A percentile compares a stretch with the other conserved stretches of the same genome.
These are phyloP conservation scores for Parachaetomium inaequale DNA, from an alignment of 495 filamentous ascomycete genomes.

Conservation along the genomic window DNA sequence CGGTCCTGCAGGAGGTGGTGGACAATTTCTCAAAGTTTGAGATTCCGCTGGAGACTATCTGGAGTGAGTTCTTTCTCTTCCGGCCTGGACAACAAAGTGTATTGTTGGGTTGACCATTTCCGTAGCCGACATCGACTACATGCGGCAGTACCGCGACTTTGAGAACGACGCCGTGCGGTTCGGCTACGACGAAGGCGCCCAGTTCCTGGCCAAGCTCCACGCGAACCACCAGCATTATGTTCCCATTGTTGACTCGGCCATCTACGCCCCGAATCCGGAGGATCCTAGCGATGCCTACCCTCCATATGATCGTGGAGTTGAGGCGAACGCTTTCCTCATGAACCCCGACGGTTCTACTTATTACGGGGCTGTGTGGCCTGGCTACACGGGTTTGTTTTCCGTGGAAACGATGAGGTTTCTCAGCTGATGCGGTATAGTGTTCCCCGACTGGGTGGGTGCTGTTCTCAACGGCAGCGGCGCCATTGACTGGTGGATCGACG, in stretches of 20 bases:
- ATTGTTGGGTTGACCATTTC: not conserved
- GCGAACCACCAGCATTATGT: constrained; percentile 68
- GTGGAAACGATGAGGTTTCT: too few relatives aligned
- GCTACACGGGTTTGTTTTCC: constrained; percentile 50
- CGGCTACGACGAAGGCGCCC: constrained; percentile 57
- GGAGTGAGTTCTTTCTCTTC: constrained; percentile 38
- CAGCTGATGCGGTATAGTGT: constrained; percentile 39
- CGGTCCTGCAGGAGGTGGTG: constrained; percentile 70
- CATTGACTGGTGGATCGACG: constrained; percentile 67
- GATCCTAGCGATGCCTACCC: constrained; percentile 69
- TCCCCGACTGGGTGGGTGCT: constrained; percentile 55
- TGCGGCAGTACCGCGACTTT: constrained; percentile 65
- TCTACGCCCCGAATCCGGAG: constrained; percentile 71
- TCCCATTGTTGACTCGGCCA: constrained; percentile 79
- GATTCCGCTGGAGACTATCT: constrained; percentile 81
- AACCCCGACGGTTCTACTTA: constrained; percentile 68
- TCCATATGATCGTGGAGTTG: constrained; percentile 64
- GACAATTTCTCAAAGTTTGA: constrained; percentile 65
- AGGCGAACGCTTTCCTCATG: constrained; percentile 63
- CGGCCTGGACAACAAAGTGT: constrained; percentile 21
- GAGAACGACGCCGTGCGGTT: constrained; percentile 68
- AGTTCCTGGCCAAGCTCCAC: constrained; percentile 66
- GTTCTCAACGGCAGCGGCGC: constrained; percentile 59
- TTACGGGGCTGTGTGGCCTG: constrained; percentile 84
- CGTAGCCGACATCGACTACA: constrained; percentile 81